Evolutionary conservation across 768 basidiomycete genomes (phyloP).

Genomic region (Sutorius australiensis): DNA sequence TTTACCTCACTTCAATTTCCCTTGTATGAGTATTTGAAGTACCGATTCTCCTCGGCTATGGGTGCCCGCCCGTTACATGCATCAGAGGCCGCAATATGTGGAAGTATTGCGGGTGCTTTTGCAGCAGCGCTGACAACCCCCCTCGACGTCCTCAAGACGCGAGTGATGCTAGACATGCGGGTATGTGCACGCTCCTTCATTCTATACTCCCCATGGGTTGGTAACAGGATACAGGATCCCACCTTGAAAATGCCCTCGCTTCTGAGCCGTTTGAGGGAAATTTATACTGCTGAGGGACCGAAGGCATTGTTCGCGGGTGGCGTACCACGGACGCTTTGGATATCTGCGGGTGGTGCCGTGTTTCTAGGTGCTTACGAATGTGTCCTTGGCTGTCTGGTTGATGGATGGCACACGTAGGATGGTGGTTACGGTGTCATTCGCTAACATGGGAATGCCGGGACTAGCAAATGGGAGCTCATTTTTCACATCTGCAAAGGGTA

Average conservation of each 20-base stretch:
- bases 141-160: slow-evolving; percentile 93
- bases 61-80: slow-evolving; percentile 57
- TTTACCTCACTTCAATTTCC: slow-evolving; percentile 97
- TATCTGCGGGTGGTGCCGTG: slow-evolving; percentile 93
- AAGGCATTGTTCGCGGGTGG: slow-evolving; percentile 81
- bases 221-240: slow-evolving; percentile 38
- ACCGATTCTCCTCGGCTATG: slow-evolving; percentile 51
- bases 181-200: slow-evolving; percentile 40
- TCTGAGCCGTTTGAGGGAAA: slow-evolving; percentile 52
- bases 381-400: slow-evolving; percentile 51
- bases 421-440: background rate
- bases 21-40: slow-evolving; percentile 85
- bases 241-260: slow-evolving; percentile 53
- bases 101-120: slow-evolving; percentile 84
- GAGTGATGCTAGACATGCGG: slow-evolving; percentile 90
- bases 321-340: slow-evolving; percentile 92
- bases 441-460: background rate
- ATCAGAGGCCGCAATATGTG: slow-evolving; percentile 82
- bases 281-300: slow-evolving; percentile 68
- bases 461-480: background rate
- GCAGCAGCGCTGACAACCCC: slow-evolving; percentile 92
- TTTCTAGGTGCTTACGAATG: slow-evolving; percentile 97
- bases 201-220: background rate
- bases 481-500: background rate
- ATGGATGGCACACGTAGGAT: slow-evolving; percentile 9